Conservation (phyloP, 2,329 filamentous ascomycete genomes). For the Curvularia lunata region DNA sequence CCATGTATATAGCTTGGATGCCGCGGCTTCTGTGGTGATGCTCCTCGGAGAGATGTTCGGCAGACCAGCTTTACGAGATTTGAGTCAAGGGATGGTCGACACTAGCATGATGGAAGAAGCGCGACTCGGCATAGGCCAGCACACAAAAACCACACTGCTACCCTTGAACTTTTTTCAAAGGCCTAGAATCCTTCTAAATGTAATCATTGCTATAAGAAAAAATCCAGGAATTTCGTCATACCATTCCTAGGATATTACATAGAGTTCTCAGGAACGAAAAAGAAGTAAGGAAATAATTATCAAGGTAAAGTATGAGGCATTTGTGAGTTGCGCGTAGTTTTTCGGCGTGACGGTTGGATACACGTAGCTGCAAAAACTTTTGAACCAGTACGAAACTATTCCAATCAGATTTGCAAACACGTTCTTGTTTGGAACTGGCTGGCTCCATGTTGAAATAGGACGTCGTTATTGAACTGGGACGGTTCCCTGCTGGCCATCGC, state of each 20-base stretch:
- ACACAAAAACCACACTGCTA: too few species aligned
- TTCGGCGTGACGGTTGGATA: not conserved
- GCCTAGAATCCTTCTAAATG: too few species aligned
- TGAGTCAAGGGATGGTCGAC: not conserved
- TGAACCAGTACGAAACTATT: not conserved
- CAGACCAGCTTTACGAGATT: not conserved
- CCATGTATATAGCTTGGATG: not conserved
- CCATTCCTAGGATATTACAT: too few species aligned
- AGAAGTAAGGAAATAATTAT: too few species aligned
- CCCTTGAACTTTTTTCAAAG: too few species aligned
- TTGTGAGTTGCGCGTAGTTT: too few species aligned
- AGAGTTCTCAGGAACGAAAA: too few species aligned
- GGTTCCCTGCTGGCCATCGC: not conserved
- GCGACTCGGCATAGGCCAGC: too few species aligned
- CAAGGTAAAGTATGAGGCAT: too few species aligned
- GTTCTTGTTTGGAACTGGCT: not conserved
- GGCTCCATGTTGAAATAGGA: not conserved
- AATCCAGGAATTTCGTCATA: too few species aligned
- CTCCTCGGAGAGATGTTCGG: not conserved
- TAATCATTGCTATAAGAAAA: too few species aligned
- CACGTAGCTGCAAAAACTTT: not conserved
- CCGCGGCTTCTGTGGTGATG: not conserved
- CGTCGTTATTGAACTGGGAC: not conserved
- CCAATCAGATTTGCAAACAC: not conserved
- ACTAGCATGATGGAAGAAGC: too few species aligned